These are phyloP conservation scores for Austroboletus festivus DNA, from an alignment of 768 basidiomycete genomes.

Conservation along the genomic window DNA sequence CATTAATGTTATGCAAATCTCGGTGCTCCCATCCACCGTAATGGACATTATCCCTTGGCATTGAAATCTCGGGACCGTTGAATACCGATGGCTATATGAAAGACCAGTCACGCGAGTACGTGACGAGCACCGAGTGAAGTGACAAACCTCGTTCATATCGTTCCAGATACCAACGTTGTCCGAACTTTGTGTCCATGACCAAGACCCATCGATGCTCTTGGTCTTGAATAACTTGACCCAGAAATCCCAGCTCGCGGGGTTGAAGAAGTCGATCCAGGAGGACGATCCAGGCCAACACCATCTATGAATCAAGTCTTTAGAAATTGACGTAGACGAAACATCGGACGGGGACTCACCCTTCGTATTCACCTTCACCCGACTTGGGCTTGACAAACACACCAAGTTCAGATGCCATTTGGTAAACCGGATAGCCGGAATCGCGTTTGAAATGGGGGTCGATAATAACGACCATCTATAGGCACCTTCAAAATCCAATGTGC, in stretches of 20 bases:
- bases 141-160: conserved; percentile 94
- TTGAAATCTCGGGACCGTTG: conserved; percentile 94
- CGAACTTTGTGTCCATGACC: conserved; percentile 79
- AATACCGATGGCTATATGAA: conserved; percentile 86
- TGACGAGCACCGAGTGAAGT: neutral
- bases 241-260: conserved; percentile 85
- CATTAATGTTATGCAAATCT: conserved; percentile 96
- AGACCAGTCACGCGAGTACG: neutral
- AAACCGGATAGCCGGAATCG: conserved; percentile 72
- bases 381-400: conserved; percentile 78
- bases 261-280: conserved; percentile 97
- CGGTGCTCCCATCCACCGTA: conserved; percentile 97
- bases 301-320: conserved; percentile 1
- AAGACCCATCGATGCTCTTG: conserved; percentile 48
- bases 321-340: neutral
- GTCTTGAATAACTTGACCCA: conserved; percentile 85
- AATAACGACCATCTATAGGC: conserved; percentile 89
- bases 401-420: conserved; percentile 79
- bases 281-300: conserved; percentile 99
- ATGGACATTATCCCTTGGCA: conserved; percentile 76
- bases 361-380: conserved; percentile 80
- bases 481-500: neutral
- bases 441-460: conserved; percentile 96
- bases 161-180: conserved; percentile 93
- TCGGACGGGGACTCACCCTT: conserved; percentile 47